phyloP scores from a whole-genome alignment of 2,329 filamentous ascomycete genomes.

The Exophiala sideris region DNA sequence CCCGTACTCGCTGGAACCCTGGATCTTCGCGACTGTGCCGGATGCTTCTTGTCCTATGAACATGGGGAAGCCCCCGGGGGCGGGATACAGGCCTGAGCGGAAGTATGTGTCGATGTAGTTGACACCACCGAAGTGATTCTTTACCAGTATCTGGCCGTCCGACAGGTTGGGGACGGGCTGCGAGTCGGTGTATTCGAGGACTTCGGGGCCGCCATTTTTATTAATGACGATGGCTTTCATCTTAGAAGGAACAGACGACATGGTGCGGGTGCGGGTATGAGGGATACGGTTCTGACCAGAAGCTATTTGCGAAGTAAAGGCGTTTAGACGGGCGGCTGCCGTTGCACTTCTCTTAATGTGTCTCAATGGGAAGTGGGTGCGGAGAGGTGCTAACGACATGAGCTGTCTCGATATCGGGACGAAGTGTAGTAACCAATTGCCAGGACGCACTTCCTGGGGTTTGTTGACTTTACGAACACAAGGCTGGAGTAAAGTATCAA shows the following conservation, averaged over 20 bases:
- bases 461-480: no score
- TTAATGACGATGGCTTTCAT: constrained; percentile 73
- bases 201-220: constrained; percentile 68
- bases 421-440: no score
- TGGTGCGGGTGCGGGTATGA: constrained; percentile 8
- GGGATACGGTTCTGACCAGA: not conserved
- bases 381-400: constrained; percentile 3
- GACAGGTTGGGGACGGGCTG: constrained; percentile 66
- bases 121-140: constrained; percentile 74
- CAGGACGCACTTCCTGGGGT: not conserved
- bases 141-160: constrained; percentile 72
- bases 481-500: no score
- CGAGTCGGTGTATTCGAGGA: constrained; percentile 67
- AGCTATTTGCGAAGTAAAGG: constrained; percentile 6
- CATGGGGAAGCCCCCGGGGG: constrained; percentile 63
- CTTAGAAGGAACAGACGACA: constrained; percentile 37
- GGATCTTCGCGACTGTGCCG: constrained; percentile 65
- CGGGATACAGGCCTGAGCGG: constrained; percentile 74
- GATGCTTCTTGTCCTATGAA: constrained; percentile 76
- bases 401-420: not conserved
- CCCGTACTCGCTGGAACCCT: constrained; percentile 50
- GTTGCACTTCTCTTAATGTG: constrained; percentile 2
- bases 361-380: constrained; percentile 2
- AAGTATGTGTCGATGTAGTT: constrained; percentile 95
- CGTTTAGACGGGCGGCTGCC: constrained; percentile 5